Evolutionary conservation across 2,329 filamentous ascomycete genomes (phyloP), one percentile per base, ranked within the genome.

Genomic region (Calonectria crousiana): DNA sequence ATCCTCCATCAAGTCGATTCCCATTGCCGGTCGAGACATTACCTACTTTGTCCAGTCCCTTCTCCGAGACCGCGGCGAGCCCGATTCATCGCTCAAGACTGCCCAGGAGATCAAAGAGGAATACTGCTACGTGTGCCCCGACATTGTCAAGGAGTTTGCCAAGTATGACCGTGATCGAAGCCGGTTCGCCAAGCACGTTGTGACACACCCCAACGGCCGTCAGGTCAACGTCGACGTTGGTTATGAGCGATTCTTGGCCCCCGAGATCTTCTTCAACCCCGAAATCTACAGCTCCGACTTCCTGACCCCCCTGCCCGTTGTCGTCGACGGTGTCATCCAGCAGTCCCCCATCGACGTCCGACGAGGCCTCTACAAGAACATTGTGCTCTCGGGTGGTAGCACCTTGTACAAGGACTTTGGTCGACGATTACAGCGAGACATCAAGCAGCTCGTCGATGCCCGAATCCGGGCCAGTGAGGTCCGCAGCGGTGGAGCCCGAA

Each of bases 251-350:
- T 99, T 99, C 90, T 90, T 99, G 74, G 97, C 97, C 3, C 97
- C 97, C 30, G 97, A 99, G 86, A 99, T 99, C 83, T 99, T 99
- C 88, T 99, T 99, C 92, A 99, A 99, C 87, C 97, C 97, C 36
- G 97, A 99, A 88, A 99, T 99, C 82, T 98, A 98, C 90, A 98
- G 95, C 75, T 98, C 96, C 78, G 97, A 99, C 84, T 99, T 99
- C 89, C 88, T 99, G 78, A 99, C 97, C 16, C 97, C 97, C 18
- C 91, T 99, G 11, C 97, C 97, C 30, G 94, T 92, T 66, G 97
- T 99, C 66, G 97, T 99, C 75, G 97, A 99, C 83, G 94, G 94
- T 71, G 97, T 98, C 77, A 99, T 99, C 81, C 97, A 99, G 86
- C 96, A 95, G 71, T 98, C 96, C 41, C 97, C 97, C 52, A 99